A percentile compares a stretch with the other conserved stretches of the same genome.
phyloP scores from a whole-genome alignment of 2,329 filamentous ascomycete genomes.

The Teratosphaeria pseudoeucalypti region DNA sequence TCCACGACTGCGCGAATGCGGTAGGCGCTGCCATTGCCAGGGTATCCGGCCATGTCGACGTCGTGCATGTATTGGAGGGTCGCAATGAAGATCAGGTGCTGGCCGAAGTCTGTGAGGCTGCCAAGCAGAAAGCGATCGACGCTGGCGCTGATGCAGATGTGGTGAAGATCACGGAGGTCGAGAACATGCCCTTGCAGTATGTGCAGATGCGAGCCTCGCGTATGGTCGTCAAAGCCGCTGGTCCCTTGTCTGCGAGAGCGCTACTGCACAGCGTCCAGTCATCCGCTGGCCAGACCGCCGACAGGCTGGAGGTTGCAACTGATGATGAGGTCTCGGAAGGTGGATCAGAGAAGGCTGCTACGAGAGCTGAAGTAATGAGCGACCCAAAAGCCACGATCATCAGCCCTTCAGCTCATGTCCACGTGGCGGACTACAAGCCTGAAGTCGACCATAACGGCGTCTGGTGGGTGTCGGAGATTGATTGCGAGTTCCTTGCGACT shows the following conservation, averaged over 20 bases:
- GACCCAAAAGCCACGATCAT: slow-evolving; percentile 7
- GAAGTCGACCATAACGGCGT: slow-evolving; percentile 34
- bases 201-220: slow-evolving; percentile 22
- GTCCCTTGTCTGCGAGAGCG: slow-evolving; percentile 19
- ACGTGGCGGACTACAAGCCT: slow-evolving; percentile 28
- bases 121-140: slow-evolving; percentile 27
- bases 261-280: slow-evolving; percentile 5
- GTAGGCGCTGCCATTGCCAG: slow-evolving; percentile 51
- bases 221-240: slow-evolving; percentile 23
- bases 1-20: slow-evolving; percentile 48
- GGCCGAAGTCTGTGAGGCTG: slow-evolving; percentile 27
- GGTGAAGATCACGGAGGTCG: slow-evolving; percentile 39
- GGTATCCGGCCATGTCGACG: slow-evolving; percentile 43
- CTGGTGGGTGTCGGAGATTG: slow-evolving; percentile 50
- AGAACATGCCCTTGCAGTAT: slow-evolving; percentile 28
- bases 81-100: slow-evolving; percentile 29
- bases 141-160: slow-evolving; percentile 25
- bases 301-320: neutral
- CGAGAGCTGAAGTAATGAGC: slow-evolving; percentile 6
- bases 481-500: slow-evolving; percentile 46
- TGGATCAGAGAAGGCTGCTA: neutral
- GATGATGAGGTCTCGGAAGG: neutral
- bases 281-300: neutral
- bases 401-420: slow-evolving; percentile 10
- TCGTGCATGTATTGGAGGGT: slow-evolving; percentile 37